Conservation (phyloP, 768 basidiomycete species). For the Tylopilus balloui region DNA sequence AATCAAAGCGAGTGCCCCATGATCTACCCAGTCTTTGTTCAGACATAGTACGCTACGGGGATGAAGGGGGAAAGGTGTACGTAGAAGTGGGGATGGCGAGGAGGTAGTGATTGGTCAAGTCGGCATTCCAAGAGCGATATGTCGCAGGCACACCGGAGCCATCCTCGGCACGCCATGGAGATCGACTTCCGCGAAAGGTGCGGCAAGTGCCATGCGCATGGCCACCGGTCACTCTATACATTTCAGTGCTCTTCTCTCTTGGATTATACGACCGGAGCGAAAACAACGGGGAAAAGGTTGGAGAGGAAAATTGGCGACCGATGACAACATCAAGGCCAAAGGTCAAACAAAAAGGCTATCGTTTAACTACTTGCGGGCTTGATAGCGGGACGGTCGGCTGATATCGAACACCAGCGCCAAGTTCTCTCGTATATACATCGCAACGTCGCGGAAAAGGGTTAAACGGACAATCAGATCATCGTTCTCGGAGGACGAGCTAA, state of each 20-base stretch:
- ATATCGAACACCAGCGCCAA: slow-evolving; percentile 9
- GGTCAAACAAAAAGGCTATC: slow-evolving; percentile 16
- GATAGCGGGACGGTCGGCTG: slow-evolving; percentile 1
- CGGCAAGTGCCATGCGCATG: slow-evolving; percentile 9
- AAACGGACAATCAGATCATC: slow-evolving; percentile 15
- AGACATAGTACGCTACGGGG: slow-evolving; percentile 38
- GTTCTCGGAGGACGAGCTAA: slow-evolving; percentile 10
- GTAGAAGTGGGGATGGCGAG: slow-evolving; percentile 20
- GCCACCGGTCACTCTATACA: slow-evolving; percentile 22
- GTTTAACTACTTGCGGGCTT: slow-evolving; percentile 19
- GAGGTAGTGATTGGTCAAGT: slow-evolving; percentile 15
- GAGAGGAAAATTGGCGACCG: slow-evolving; percentile 8
- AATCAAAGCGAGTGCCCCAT: slow-evolving; percentile 74
- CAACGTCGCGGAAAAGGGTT: slow-evolving; percentile 6
- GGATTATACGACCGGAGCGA: slow-evolving; percentile 19
- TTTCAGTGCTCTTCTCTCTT: slow-evolving; percentile 27
- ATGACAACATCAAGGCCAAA: slow-evolving; percentile 8
- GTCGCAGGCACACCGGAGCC: slow-evolving; percentile 16
- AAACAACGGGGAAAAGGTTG: slow-evolving; percentile 23
- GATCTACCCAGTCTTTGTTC: slow-evolving; percentile 43
- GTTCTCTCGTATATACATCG: slow-evolving; percentile 1
- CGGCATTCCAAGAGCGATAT: slow-evolving; percentile 23
- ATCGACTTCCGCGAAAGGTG: slow-evolving; percentile 30
- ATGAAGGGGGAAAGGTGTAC: not conserved
- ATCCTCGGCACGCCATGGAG: slow-evolving; percentile 14